Evolutionary conservation across 2,329 filamentous ascomycete species (phyloP).

Genomic region (Aspergillus pseudoviridinutans): DNA sequence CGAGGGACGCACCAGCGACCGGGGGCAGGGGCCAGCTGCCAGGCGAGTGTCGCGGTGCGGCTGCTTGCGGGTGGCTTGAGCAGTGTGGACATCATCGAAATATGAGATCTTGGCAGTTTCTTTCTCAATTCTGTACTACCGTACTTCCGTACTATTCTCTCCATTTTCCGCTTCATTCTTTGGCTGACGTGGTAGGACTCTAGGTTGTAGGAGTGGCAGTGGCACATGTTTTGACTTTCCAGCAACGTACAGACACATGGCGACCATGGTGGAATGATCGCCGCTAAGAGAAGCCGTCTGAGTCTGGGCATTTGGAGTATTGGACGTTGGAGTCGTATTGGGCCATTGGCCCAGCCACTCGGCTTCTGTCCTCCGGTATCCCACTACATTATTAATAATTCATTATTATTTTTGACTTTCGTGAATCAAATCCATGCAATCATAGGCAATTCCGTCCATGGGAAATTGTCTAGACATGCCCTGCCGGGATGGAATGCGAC

Average conservation of each 20-base stretch:
- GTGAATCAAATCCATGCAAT: no score
- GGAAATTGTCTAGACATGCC: not conserved
- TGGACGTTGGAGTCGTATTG: not conserved
- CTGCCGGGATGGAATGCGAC: slow-evolving; percentile 14
- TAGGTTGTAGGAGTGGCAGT: not conserved
- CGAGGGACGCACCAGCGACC: slow-evolving; percentile 6
- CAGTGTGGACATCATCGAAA: not conserved
- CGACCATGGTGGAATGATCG: slow-evolving; percentile 24
- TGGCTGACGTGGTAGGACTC: not conserved
- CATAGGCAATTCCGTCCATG: no score
- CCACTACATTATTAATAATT: no score
- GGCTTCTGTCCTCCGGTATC: no score
- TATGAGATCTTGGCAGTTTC: not conserved
- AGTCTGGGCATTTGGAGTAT: not conserved
- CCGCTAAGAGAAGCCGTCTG: slow-evolving; percentile 11
- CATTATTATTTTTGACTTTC: no score
- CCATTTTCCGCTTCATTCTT: not conserved
- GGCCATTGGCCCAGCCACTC: not conserved
- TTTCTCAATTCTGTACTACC: no score
- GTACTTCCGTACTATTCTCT: not conserved
- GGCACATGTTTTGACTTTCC: slow-evolving; percentile 14
- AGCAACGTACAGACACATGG: slow-evolving; percentile 18
- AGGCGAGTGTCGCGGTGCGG: not conserved
- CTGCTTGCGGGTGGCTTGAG: not conserved
- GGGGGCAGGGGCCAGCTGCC: not conserved